Conservation (phyloP, 345 rosid genomes). For the Zanthoxylum bungeanum region DNA sequence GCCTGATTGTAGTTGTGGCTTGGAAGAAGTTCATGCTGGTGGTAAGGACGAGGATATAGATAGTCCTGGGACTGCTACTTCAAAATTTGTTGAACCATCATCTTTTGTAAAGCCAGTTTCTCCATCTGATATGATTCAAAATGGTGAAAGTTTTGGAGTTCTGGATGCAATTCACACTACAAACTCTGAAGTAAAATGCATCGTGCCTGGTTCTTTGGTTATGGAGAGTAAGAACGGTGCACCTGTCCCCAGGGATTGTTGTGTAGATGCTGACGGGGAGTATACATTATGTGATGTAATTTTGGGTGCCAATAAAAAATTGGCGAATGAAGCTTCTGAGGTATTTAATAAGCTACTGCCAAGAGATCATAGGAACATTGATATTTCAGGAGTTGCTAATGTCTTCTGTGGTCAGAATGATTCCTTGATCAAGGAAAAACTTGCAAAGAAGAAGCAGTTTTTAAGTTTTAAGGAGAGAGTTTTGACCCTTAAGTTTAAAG, state of each 20-base stretch:
- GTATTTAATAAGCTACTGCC: slow-evolving; percentile 52
- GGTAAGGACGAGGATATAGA: slow-evolving; percentile 53
- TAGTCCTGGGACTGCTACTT: slow-evolving; percentile 68
- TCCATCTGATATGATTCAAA: slow-evolving; percentile 24
- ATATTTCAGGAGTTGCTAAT: slow-evolving; percentile 28
- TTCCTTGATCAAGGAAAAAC: slow-evolving; percentile 39
- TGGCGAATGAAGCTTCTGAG: slow-evolving; percentile 53
- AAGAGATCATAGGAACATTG: slow-evolving; percentile 29
- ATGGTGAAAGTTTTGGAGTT: slow-evolving; percentile 27
- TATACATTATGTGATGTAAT: slow-evolving; percentile 34
- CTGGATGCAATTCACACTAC: slow-evolving; percentile 20
- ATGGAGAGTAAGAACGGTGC: slow-evolving; percentile 21
- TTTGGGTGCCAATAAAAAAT: slow-evolving; percentile 57
- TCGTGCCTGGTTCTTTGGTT: slow-evolving; percentile 18
- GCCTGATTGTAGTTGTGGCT: slow-evolving; percentile 34
- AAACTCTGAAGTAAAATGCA: slow-evolving; percentile 10
- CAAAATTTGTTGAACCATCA: slow-evolving; percentile 44
- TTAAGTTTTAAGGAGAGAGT: slow-evolving; percentile 75
- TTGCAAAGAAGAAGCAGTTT: slow-evolving; percentile 42
- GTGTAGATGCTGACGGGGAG: slow-evolving; percentile 30
- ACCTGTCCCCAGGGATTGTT: slow-evolving; percentile 20
- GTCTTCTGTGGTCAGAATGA: slow-evolving; percentile 29
- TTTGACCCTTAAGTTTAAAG: slow-evolving; percentile 72
- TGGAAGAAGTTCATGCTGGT: slow-evolving; percentile 35
- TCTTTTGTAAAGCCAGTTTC: slow-evolving; percentile 25